Evolutionary conservation across 164 flowering plant genomes (phyloP), one percentile per base, ranked within the genome.

Genomic region (Piper betle): DNA sequence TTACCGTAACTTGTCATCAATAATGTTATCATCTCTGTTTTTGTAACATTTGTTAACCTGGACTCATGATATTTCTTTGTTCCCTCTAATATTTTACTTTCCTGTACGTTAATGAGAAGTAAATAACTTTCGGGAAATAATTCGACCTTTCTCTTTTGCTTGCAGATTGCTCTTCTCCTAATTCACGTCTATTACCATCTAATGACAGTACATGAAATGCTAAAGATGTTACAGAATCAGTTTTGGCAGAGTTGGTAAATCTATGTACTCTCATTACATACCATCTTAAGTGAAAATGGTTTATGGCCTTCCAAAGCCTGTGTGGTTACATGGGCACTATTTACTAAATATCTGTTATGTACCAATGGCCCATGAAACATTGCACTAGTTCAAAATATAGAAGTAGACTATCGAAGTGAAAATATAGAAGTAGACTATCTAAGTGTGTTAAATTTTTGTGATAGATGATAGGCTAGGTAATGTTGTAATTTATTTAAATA

Each of bases 131-230:
- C 60, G 76, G 58, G n/a, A n/a, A n/a, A n/a, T n/a, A n/a, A n/a
- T n/a, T n/a, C n/a, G n/a, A n/a, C n/a, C n/a, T n/a, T n/a, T n/a
- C 69, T 65, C 61, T 66, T 17, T 69, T 77, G 73, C 62, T 39
- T 82, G 75, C 91, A 93, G 99, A 78, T 93, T 76, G 99, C 94
- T 65, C 99, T n/a, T n/a, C 98, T 58, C 96, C 97, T 19, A 87
- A 88, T 81, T 48, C 72, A 19, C 69, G 65, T 64, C 79, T 84
- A 74, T 56, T 93, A 74, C 85, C 81, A 75, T 77, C 83, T 6
- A 78, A 66, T 64, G 99, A 93, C 68, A 93, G 82, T 65, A 73
- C 79, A 39, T 93, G 99, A 96, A 72, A 63, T 59, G 87, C 97
- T 42, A 86, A 86, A 84, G 96, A 81, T 78, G 94, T 93, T 71